These are phyloP conservation scores for Chlamydomonas sp. DNA, from an alignment of 139 green algal species.

Conservation along the genomic window DNA sequence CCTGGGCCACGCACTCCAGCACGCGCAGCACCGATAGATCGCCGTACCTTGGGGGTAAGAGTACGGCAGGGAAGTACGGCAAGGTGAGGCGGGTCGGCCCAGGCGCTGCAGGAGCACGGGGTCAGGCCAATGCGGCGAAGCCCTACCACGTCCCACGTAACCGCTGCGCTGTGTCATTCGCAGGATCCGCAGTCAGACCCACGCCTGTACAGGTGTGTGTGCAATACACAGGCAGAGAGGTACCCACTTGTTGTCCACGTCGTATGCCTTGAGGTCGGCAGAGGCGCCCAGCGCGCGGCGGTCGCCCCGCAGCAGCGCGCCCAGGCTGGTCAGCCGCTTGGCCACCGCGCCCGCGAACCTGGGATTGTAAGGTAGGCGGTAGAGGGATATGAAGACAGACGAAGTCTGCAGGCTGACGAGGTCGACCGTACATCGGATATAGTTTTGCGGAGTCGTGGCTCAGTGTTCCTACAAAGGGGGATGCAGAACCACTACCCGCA, in stretches of 20 bases:
- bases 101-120: too few species aligned
- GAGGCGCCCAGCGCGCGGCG: conserved; percentile 52
- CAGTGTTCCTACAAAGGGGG: too few species aligned
- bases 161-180: too few species aligned
- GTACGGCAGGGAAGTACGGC: neutral
- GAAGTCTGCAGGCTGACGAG: conserved; percentile 26
- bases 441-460: too few species aligned
- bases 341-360: conserved; percentile 71
- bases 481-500: too few species aligned
- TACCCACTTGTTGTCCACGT: conserved; percentile 60
- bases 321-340: conserved; percentile 61
- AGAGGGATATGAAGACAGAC: conserved; percentile 40
- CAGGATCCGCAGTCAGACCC: too few species aligned
- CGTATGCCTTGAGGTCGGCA: conserved; percentile 54
- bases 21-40: neutral
- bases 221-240: neutral
- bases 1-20: conserved; percentile 9
- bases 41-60: conserved; percentile 3
- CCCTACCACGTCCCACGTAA: too few species aligned
- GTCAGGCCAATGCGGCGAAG: too few species aligned
- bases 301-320: conserved; percentile 69
- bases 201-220: neutral
- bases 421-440: too few species aligned
- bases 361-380: conserved; percentile 21
- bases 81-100: neutral